A percentile compares a stretch with the other conserved stretches of the same genome.
Evolutionary conservation across 2,329 filamentous ascomycete genomes (phyloP).

Genomic region (Neospermospora avenae): DNA sequence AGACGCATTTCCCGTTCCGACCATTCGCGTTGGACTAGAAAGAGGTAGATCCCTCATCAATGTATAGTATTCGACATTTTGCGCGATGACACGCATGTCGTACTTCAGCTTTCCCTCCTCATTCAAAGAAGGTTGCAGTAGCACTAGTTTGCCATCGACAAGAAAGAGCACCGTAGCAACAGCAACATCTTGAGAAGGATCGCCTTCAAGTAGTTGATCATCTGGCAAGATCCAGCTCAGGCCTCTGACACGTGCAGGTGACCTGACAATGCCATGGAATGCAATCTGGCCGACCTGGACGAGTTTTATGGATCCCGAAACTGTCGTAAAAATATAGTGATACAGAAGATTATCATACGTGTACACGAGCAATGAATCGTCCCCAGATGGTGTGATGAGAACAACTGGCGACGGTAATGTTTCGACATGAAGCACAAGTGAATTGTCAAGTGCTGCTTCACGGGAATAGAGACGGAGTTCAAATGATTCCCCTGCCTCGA

Average conservation of each 20-base stretch:
- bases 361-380: conserved; percentile 93
- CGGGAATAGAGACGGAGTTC: conserved; percentile 92
- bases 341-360: conserved; percentile 95
- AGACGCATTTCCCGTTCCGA: conserved; percentile 3
- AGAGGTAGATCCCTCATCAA: conserved; percentile 81
- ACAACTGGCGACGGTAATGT: conserved; percentile 82
- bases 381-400: conserved; percentile 80
- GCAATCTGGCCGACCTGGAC: conserved; percentile 97
- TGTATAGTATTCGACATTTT: conserved; percentile 93
- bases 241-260: conserved; percentile 85
- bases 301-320: conserved; percentile 67
- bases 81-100: conserved; percentile 94
- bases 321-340: conserved; percentile 83
- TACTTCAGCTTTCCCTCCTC: conserved; percentile 87
- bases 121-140: conserved; percentile 82
- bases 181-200: conserved; percentile 92
- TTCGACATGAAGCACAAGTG: conserved; percentile 72
- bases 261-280: conserved; percentile 92
- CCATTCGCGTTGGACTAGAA: conserved; percentile 12
- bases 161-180: conserved; percentile 91
- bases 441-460: conserved; percentile 72
- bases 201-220: conserved; percentile 81
- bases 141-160: conserved; percentile 94
- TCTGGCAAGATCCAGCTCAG: conserved; percentile 96
- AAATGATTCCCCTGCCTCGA: conserved; percentile 80